Conservation (phyloP, 1,284 basidiomycete species). For the Lentinula novae-zelandiae region DNA sequence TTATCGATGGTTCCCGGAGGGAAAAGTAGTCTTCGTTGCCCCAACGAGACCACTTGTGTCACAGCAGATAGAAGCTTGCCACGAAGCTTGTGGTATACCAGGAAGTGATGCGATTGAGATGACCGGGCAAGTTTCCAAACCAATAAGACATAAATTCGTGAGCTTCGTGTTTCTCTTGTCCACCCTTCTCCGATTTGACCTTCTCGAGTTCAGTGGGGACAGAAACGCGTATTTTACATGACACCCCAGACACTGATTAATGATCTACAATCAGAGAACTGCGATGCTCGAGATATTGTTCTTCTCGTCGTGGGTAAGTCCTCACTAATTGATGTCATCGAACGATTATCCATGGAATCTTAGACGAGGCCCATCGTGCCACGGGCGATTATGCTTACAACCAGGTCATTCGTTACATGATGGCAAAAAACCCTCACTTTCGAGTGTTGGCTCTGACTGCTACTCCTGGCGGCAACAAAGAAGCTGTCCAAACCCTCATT, state of each 20-base stretch:
- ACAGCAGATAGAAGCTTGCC: slow-evolving; percentile 94
- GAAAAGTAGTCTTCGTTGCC: slow-evolving; percentile 93
- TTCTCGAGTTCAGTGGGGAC: slow-evolving; percentile 56
- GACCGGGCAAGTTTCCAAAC: slow-evolving; percentile 67
- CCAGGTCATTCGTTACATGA: slow-evolving; percentile 85
- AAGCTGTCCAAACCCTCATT: slow-evolving; percentile 88
- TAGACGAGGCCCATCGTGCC: slow-evolving; percentile 95
- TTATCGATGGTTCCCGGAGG: slow-evolving; percentile 92
- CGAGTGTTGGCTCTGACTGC: slow-evolving; percentile 93
- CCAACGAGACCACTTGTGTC: slow-evolving; percentile 95
- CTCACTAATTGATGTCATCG: background rate
- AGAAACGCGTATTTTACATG: slow-evolving; percentile 95
- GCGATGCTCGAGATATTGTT: slow-evolving; percentile 78
- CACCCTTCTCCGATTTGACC: background rate
- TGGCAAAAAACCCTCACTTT: slow-evolving; percentile 92
- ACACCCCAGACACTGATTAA: slow-evolving; percentile 96
- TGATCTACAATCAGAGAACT: slow-evolving; percentile 72
- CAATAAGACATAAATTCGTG: slow-evolving; percentile 59
- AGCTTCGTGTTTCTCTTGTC: slow-evolving; percentile 23
- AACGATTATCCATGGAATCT: slow-evolving; percentile 5
- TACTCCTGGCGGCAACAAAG: slow-evolving; percentile 86
- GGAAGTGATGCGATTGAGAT: slow-evolving; percentile 84
- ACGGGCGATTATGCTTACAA: slow-evolving; percentile 94
- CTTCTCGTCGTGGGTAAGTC: slow-evolving; percentile 75
- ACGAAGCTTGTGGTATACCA: slow-evolving; percentile 91